Evolutionary conservation across 164 flowering plant species (phyloP).

Genomic region (Macadamia integrifolia): DNA sequence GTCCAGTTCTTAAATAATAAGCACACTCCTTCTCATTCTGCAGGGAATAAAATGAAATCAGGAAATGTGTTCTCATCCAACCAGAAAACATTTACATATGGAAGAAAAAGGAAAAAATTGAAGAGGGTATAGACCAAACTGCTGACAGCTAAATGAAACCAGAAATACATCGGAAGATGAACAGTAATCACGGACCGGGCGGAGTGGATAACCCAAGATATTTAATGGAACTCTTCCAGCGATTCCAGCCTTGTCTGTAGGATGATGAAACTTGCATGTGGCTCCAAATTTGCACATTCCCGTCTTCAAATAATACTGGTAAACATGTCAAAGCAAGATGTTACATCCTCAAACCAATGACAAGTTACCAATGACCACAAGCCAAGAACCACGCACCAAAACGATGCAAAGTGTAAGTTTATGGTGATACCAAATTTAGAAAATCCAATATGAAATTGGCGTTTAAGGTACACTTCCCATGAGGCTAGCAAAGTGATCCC

Average conservation of each 20-base stretch:
- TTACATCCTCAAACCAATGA: no score
- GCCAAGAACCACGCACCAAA: no score
- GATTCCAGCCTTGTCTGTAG: slow-evolving; percentile 81
- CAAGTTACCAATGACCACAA: no score
- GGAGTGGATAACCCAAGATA: slow-evolving; percentile 89
- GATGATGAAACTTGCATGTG: slow-evolving; percentile 37
- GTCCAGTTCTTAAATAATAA: slow-evolving; percentile 92
- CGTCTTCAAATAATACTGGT: slow-evolving; percentile 29
- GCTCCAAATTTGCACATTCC: slow-evolving; percentile 98
- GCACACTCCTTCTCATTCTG: slow-evolving; percentile 91
- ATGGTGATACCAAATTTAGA: no score
- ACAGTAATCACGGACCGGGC: slow-evolving; percentile 57
- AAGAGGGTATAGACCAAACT: neutral
- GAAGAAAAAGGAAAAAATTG: slow-evolving; percentile 3
- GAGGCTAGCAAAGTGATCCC: no score
- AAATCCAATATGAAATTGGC: no score
- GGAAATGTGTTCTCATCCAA: no score
- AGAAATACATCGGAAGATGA: neutral
- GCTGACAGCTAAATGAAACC: slow-evolving; percentile 2
- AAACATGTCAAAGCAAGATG: no score
- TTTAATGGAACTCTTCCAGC: slow-evolving; percentile 80
- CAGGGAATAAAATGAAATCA: slow-evolving; percentile 10
- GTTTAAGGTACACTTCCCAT: no score
- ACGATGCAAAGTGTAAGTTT: no score
- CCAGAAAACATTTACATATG: no score